Evolutionary conservation across 2,329 filamentous ascomycete genomes (phyloP).

Genomic region (Fusarium heterosporum): DNA sequence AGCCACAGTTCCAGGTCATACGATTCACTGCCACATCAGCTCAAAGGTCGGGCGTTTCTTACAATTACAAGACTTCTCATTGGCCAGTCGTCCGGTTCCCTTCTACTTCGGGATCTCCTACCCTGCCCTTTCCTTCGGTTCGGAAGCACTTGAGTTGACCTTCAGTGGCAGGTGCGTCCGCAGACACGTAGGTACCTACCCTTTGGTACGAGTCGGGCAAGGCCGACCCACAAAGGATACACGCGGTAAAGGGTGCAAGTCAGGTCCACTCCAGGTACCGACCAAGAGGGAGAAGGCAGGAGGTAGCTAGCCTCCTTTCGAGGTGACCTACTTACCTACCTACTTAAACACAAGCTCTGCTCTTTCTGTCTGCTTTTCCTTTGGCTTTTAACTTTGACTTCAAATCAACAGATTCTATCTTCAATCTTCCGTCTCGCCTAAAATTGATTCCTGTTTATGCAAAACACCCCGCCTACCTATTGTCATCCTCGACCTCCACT

Average conservation of each 20-base stretch:
- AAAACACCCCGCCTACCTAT: not conserved
- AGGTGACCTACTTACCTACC: not conserved
- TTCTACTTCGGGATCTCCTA: constrained; percentile 39
- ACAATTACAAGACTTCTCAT: constrained; percentile 35
- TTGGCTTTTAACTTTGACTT: constrained; percentile 3
- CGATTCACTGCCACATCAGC: constrained; percentile 49
- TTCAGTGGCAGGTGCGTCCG: constrained; percentile 8
- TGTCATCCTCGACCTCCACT: constrained; percentile 13
- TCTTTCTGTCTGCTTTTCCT: not conserved
- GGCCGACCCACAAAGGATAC: constrained; percentile 12
- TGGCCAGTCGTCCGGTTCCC: constrained; percentile 17
- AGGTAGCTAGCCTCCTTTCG: constrained; percentile 15
- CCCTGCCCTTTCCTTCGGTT: constrained; percentile 24
- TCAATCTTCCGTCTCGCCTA: not conserved
- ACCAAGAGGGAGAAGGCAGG: not conserved
- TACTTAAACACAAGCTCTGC: constrained; percentile 30
- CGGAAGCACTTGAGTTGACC: constrained; percentile 13
- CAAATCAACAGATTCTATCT: constrained; percentile 15
- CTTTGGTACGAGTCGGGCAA: not conserved
- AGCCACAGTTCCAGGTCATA: constrained; percentile 41
- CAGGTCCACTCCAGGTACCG: constrained; percentile 34
- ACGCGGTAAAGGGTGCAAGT: constrained; percentile 8
- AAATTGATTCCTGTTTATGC: not conserved
- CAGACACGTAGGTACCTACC: not conserved
- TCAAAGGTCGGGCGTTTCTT: constrained; percentile 45